Evolutionary conservation across 208 protist species (phyloP).

Genomic region (Trypanosoma boissoni): DNA sequence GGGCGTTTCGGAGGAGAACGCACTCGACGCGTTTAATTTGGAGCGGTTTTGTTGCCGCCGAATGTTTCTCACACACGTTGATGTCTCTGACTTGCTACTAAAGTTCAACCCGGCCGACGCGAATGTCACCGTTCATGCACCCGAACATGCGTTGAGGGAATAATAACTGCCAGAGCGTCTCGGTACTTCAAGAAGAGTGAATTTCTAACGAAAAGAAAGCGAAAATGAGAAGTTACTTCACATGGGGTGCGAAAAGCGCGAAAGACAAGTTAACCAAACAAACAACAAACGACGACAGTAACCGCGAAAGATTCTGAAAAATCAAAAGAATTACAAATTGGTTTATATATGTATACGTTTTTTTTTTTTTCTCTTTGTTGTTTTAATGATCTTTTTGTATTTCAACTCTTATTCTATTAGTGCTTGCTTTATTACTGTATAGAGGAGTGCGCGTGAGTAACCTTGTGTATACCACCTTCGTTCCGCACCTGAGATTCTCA

Average conservation of each 20-base stretch:
- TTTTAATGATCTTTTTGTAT: neutral
- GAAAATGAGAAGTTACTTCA: too few relatives aligned
- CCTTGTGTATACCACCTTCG: too few relatives aligned
- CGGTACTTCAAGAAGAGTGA: too few relatives aligned
- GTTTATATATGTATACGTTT: neutral
- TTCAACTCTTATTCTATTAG: neutral
- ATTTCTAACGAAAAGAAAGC: too few relatives aligned
- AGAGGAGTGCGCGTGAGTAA: neutral
- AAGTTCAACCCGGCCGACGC: constrained; percentile 91
- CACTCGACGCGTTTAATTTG: constrained; percentile 96
- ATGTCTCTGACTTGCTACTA: constrained; percentile 98
- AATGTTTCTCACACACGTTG: constrained; percentile 99
- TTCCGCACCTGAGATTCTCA: neutral
- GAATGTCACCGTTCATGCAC: constrained; percentile 37
- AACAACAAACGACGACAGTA: too few relatives aligned
- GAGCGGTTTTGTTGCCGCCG: constrained; percentile 99
- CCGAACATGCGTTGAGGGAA: neutral
- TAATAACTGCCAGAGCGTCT: neutral
- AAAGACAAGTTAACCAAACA: too few relatives aligned
- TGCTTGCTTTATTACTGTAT: neutral
- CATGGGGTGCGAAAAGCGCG: too few relatives aligned
- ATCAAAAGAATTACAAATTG: too few relatives aligned
- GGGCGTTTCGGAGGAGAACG: constrained; percentile 94
- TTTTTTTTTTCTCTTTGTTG: neutral
- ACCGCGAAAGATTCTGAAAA: too few relatives aligned